Evolutionary conservation across 306 rosid genomes (phyloP).

Genomic region (Prunus kanzakura): DNA sequence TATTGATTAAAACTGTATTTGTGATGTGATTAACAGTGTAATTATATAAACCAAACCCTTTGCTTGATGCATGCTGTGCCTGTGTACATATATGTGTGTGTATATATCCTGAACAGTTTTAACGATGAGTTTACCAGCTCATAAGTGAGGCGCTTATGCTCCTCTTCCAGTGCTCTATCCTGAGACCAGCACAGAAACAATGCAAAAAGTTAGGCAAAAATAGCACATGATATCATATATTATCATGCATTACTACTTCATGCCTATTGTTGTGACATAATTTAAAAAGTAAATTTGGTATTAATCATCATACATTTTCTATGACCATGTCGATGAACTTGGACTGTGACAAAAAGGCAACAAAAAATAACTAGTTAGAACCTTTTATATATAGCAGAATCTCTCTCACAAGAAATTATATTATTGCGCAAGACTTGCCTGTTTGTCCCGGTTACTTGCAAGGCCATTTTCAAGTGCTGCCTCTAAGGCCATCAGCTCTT

Average conservation of each 20-base stretch:
- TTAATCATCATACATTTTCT: slow-evolving; percentile 54
- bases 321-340: slow-evolving; percentile 45
- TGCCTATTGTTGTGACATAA: too few relatives aligned
- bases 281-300: not conserved
- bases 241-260: not conserved
- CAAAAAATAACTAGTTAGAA: slow-evolving; percentile 6
- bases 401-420: not conserved
- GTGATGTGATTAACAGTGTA: too few relatives aligned
- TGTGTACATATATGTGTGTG: too few relatives aligned
- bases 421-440: slow-evolving; percentile 33
- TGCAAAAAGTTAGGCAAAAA: not conserved
- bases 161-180: slow-evolving; percentile 63
- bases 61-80: too few relatives aligned
- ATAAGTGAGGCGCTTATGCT: slow-evolving; percentile 57
- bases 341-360: slow-evolving; percentile 36
- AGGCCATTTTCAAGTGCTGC: slow-evolving; percentile 73
- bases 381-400: not conserved
- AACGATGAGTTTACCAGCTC: slow-evolving; percentile 48
- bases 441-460: slow-evolving; percentile 41
- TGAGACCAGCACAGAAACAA: slow-evolving; percentile 12
- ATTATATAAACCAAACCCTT: too few relatives aligned
- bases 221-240: not conserved
- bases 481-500: slow-evolving; percentile 68
- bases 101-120: too few relatives aligned
- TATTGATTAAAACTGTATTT: too few relatives aligned